Conservation (phyloP, 2,329 filamentous ascomycete genomes). For the Ambrosiella xylebori region DNA sequence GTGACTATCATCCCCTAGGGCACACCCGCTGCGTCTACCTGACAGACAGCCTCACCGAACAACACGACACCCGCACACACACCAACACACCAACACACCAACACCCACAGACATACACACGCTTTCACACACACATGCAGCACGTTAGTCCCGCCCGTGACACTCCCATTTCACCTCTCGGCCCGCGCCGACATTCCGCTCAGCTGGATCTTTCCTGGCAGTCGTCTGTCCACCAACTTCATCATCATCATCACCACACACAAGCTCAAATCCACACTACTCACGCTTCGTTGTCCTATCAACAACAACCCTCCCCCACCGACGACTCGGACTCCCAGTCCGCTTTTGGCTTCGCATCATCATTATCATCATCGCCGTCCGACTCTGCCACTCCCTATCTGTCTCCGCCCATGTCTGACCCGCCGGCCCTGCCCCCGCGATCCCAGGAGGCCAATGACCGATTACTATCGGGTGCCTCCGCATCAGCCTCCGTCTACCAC, state of each 20-base stretch:
- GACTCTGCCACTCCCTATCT: conserved; percentile 45
- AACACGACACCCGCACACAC: not conserved
- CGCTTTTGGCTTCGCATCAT: conserved; percentile 11
- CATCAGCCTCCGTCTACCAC: not conserved
- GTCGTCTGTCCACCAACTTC: conserved; percentile 28
- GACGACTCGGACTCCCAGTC: not conserved
- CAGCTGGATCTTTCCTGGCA: not conserved
- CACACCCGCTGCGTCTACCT: not conserved
- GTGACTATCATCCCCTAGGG: not conserved
- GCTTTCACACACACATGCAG: conserved; percentile 29
- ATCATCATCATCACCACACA: conserved; percentile 23
- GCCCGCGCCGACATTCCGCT: conserved; percentile 33
- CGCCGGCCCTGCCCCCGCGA: conserved; percentile 41
- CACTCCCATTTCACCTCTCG: conserved; percentile 30
- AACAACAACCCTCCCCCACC: not conserved
- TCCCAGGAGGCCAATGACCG: conserved; percentile 39
- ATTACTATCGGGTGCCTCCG: conserved; percentile 22
- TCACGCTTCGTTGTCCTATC: conserved; percentile 17
- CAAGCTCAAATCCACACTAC: conserved; percentile 15
- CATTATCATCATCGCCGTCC: conserved; percentile 30
- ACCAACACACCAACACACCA: not conserved
- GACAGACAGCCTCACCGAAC: conserved; percentile 1
- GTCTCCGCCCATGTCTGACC: conserved; percentile 59
- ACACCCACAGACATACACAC: not conserved
- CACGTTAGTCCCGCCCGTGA: conserved; percentile 28